Base-by-base conservation (phyloP, 2,329 filamentous ascomycete species). In the Aspergillus sp. region DNA sequence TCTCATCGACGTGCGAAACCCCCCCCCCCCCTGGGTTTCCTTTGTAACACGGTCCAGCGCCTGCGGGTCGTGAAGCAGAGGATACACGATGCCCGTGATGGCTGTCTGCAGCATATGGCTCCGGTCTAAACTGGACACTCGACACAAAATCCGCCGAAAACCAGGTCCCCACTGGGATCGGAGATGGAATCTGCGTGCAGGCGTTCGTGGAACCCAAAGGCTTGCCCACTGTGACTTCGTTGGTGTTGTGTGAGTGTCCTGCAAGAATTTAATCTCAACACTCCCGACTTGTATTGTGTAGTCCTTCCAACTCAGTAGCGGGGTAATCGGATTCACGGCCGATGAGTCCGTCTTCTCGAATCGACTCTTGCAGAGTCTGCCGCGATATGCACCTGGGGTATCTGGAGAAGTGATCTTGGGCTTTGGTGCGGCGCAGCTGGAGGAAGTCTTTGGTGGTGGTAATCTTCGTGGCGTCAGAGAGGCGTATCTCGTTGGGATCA, bases 71-170 rank as follows among this genome's bases (percentile, higher is more conserved):
- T 36, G 42, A 0, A 56, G 45, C 0, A 59, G 42, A 11, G 47
- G 50, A 11, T 50, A 45, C 0, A 52, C 30, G 2, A 54, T 17
- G 7, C 50, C 52, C 1, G 47, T 51, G 0, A 59, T n/a, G 1
- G 46, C 47, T 1, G 49, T 58, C 2, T 49, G 33, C 0, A 53
- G 44, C 1, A 54, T 54, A 8, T 58, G 51, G 17, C 54, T 58
- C 16, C 2, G 40, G 40, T 10, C 20, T 43, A 7, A 16, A 22
- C n/a, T 43, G 20, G 16, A 43, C 40, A 3, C 20, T 43, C 11
- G 3, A 43, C 19, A 10, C 35, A 14, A 38, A 38, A 17, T 38
- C 35, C 3, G 35, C 16, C 5, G 40, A 16, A 43, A 22, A 43
- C 40, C 40, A 43, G 13, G 19, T 43, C 19, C 11, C 22, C 40